A percentile compares a stretch with the other conserved stretches of the same genome.
These are phyloP conservation scores for Penicillium malachiteum DNA, from an alignment of 495 filamentous ascomycete species.

Conservation along the genomic window DNA sequence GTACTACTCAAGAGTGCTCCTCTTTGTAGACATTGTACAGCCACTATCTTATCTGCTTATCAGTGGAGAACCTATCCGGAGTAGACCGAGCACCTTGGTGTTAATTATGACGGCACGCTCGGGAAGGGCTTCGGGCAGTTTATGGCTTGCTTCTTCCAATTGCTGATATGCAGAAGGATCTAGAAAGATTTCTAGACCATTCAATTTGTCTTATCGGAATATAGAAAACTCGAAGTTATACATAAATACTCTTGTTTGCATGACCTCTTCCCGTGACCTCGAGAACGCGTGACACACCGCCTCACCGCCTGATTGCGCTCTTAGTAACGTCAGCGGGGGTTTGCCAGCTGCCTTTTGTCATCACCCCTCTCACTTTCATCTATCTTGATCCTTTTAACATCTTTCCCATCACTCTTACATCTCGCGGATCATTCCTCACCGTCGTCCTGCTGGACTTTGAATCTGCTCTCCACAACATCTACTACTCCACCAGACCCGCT, in stretches of 20 bases:
- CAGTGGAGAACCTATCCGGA: background rate
- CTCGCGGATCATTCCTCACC: background rate
- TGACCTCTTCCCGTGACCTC: constrained; percentile 17
- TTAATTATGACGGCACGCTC: too few relatives aligned
- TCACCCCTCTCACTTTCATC: constrained; percentile 22
- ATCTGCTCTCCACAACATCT: background rate
- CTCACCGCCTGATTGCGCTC: constrained; percentile 38
- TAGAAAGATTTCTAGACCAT: background rate
- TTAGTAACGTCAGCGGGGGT: constrained; percentile 34
- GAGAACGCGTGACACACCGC: constrained; percentile 17
- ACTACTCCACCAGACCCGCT: constrained; percentile 23
- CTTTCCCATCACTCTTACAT: constrained; percentile 12
- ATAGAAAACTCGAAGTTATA: background rate
- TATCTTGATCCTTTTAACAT: constrained; percentile 18
- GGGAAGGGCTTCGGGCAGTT: too few relatives aligned
- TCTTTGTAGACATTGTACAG: background rate
- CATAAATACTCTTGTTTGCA: background rate
- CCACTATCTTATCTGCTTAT: background rate
- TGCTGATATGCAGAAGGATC: too few relatives aligned
- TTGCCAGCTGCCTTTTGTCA: constrained; percentile 26
- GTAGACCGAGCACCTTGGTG: too few relatives aligned
- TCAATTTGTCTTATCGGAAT: background rate
- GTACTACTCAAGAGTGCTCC: too few relatives aligned
- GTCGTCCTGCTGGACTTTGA: background rate
- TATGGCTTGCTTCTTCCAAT: too few relatives aligned